Evolutionary conservation across 345 rosid genomes (phyloP).

Genomic region (Eucalyptus camaldulensis): DNA sequence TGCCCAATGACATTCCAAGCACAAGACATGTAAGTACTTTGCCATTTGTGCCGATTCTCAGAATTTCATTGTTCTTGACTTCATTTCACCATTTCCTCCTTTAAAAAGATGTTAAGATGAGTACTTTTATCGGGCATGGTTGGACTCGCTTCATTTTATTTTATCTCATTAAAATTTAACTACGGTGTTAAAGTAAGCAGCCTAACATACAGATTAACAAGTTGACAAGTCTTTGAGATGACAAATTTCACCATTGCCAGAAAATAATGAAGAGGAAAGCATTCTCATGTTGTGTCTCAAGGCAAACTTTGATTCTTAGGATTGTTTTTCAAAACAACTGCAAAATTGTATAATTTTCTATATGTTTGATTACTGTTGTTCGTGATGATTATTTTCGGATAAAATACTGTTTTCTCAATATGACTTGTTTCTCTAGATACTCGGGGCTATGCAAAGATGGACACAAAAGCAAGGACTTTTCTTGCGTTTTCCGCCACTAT

Average conservation of each 20-base stretch:
- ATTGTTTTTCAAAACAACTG: background rate
- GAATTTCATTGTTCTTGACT: background rate
- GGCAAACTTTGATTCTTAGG: background rate
- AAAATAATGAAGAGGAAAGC: background rate
- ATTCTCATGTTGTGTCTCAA: background rate
- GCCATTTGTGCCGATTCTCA: background rate
- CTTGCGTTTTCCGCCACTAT: slow-evolving; percentile 66
- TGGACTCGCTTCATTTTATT: background rate
- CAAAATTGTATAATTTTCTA: background rate
- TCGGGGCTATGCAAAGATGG: slow-evolving; percentile 44
- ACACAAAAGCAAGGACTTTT: slow-evolving; percentile 67
- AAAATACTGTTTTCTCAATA: background rate
- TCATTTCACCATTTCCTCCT: background rate
- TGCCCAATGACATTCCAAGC: slow-evolving; percentile 48
- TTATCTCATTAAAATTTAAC: background rate
- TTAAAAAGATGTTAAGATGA: background rate
- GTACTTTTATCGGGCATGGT: background rate
- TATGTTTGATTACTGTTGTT: background rate
- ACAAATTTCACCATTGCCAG: background rate
- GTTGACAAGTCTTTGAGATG: background rate
- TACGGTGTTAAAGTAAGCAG: background rate
- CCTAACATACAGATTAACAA: background rate
- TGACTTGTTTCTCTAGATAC: slow-evolving; percentile 36
- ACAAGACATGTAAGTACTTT: slow-evolving; percentile 47
- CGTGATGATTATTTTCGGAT: background rate